These are phyloP conservation scores for Globisporangium sylvaticum DNA, from an alignment of 352 stramenopile species.

Conservation along the genomic window DNA sequence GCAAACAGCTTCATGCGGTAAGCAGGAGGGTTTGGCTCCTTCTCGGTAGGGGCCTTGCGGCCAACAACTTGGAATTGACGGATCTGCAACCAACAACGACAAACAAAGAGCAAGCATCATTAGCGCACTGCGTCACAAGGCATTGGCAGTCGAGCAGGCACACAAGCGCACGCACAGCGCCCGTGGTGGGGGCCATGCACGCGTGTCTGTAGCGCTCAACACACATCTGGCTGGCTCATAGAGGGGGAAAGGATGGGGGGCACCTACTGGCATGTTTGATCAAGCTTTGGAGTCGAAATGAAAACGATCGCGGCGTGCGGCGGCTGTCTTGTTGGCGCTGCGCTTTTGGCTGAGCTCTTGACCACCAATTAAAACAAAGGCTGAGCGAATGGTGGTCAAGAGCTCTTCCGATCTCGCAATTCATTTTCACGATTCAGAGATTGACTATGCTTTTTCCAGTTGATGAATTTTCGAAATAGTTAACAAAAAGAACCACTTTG, in stretches of 20 bases:
- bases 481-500: no score
- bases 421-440: no score
- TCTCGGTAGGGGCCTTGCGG: constrained; percentile 97
- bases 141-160: background rate
- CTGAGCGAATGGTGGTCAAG: no score
- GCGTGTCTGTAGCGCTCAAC: background rate
- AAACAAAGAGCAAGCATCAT: background rate
- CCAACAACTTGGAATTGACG: constrained; percentile 99
- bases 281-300: constrained; percentile 25
- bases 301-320: background rate
- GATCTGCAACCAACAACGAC: constrained; percentile 54
- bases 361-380: background rate
- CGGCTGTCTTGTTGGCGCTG: background rate
- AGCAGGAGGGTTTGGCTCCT: constrained; percentile 96
- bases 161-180: background rate
- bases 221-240: background rate
- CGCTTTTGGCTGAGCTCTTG: background rate
- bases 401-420: no score
- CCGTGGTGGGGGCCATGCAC: background rate
- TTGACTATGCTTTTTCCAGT: no score
- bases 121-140: background rate
- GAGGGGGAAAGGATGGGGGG: background rate
- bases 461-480: no score
- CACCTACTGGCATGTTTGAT: constrained; percentile 19
- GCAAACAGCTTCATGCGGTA: constrained; percentile 99